Conservation (phyloP, 129 eudicot species). For the Saussurea involucrata region DNA sequence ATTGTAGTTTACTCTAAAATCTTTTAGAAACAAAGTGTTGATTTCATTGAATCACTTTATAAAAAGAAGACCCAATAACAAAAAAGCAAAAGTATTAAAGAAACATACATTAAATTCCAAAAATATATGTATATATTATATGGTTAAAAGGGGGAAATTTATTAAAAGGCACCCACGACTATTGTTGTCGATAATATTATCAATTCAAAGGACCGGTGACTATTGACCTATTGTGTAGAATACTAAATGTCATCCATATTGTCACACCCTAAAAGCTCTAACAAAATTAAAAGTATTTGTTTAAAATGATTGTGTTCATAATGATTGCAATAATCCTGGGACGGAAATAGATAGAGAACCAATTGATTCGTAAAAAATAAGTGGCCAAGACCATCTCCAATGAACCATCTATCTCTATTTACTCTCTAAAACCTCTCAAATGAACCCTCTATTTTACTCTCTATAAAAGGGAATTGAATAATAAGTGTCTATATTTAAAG, state of each 20-base stretch:
- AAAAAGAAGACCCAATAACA: not conserved
- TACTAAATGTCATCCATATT: not conserved
- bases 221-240: too few relatives aligned
- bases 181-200: not conserved
- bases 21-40: not conserved
- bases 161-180: not conserved
- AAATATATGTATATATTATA: not conserved
- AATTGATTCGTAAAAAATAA: too few relatives aligned
- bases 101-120: not conserved
- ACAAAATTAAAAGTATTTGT: not conserved
- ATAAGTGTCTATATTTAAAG: too few relatives aligned
- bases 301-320: too few relatives aligned
- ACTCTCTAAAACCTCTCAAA: too few relatives aligned
- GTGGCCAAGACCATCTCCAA: too few relatives aligned
- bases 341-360: too few relatives aligned
- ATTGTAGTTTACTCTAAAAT: too few relatives aligned
- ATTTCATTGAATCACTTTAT: not conserved
- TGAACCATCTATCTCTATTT: too few relatives aligned
- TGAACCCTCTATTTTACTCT: too few relatives aligned
- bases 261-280: not conserved
- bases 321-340: too few relatives aligned
- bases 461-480: too few relatives aligned
- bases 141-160: not conserved
- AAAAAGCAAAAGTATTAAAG: not conserved
- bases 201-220: not conserved